phyloP scores from a whole-genome alignment of 257 asterid species.

The Solanum clarkiae region DNA sequence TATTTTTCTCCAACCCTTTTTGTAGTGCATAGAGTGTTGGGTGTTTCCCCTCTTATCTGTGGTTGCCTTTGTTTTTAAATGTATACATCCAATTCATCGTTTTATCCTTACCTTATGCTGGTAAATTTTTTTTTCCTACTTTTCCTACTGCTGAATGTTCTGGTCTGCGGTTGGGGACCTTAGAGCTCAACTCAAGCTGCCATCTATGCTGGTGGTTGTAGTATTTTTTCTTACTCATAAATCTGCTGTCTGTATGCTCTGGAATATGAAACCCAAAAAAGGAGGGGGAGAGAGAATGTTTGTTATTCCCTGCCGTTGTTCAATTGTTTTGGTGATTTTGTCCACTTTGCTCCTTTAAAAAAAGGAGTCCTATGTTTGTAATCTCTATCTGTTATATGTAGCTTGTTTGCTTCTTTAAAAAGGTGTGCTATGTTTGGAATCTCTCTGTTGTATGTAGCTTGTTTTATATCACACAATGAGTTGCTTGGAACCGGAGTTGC shows the following conservation, averaged over 20 bases:
- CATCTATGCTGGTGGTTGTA: conserved; percentile 73
- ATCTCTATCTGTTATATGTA: neutral
- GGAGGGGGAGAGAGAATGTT: neutral
- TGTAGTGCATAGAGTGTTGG: neutral
- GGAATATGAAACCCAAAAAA: neutral
- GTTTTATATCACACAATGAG: neutral
- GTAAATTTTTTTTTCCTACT: neutral
- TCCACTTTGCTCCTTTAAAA: neutral
- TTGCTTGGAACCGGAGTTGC: neutral
- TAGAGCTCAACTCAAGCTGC: conserved; percentile 88
- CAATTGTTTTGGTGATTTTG: neutral
- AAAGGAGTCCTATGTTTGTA: neutral
- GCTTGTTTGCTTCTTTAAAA: neutral
- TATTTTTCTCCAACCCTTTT: neutral
- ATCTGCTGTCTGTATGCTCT: neutral
- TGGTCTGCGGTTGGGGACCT: conserved; percentile 87
- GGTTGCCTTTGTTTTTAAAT: neutral
- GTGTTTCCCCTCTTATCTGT: neutral
- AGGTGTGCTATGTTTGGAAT: neutral
- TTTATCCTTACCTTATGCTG: neutral
- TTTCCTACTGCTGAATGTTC: neutral
- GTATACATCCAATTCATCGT: neutral
- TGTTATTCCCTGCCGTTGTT: neutral
- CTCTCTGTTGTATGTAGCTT: neutral
- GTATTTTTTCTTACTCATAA: neutral